Conservation (phyloP, 2,329 filamentous ascomycete species). For the Aspergillus proliferans region DNA sequence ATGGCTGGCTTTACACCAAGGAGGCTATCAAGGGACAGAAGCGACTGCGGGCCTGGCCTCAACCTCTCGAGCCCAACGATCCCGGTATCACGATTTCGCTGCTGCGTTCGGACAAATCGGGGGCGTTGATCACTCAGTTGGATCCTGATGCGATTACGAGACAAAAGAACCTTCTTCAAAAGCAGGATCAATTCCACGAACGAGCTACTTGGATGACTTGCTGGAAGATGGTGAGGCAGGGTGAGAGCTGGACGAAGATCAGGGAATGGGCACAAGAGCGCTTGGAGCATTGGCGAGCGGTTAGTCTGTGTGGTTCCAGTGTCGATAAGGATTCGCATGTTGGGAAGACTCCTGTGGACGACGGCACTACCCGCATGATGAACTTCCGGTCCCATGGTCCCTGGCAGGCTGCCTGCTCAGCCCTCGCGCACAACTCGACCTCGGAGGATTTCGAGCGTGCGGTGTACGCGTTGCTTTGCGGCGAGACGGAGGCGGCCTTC, state of each 20-base stretch:
- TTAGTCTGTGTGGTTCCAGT: conserved; percentile 64
- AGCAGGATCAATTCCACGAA: conserved; percentile 82
- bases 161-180: conserved; percentile 69
- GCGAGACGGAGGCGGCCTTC: conserved; percentile 72
- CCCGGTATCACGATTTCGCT: conserved; percentile 52
- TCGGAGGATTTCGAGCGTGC: conserved; percentile 76
- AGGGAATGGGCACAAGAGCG: conserved; percentile 79
- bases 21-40: conserved; percentile 87
- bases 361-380: conserved; percentile 38
- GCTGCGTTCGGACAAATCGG: conserved; percentile 53
- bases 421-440: conserved; percentile 55
- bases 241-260: conserved; percentile 67
- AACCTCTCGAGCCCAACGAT: conserved; percentile 58
- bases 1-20: conserved; percentile 89
- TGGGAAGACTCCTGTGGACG: conserved; percentile 27
- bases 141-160: conserved; percentile 86
- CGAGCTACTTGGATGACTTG: conserved; percentile 87
- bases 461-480: conserved; percentile 84
- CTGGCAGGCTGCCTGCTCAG: conserved; percentile 34
- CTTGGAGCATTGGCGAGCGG: conserved; percentile 82
- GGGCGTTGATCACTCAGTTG: conserved; percentile 72
- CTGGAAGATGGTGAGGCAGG: conserved; percentile 84
- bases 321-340: conserved; percentile 22
- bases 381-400: conserved; percentile 33
- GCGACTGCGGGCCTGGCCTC: conserved; percentile 62